Conservation (phyloP, 345 rosid species). For the Diplotaxis tenuifolia region DNA sequence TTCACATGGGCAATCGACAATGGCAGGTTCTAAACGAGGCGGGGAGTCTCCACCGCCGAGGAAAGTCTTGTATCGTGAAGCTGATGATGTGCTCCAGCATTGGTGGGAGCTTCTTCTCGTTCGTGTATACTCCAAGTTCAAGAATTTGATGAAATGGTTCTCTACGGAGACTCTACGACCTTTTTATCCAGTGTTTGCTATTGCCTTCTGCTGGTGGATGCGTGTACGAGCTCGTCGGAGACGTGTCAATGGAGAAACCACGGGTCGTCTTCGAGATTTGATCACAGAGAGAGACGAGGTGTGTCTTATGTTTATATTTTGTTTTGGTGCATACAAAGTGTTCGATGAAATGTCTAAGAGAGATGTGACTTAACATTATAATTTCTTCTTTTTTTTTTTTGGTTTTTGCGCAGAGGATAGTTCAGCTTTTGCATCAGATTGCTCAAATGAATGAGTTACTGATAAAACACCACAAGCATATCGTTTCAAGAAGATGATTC, state of each 20-base stretch:
- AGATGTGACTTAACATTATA: conserved; percentile 5
- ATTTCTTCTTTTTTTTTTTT: not conserved
- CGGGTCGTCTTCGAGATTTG: conserved; percentile 23
- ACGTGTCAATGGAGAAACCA: conserved; percentile 21
- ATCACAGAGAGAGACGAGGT: conserved; percentile 56
- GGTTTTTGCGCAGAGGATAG: conserved; percentile 45
- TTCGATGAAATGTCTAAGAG: conserved; percentile 32
- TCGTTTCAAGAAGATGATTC: conserved; percentile 30
- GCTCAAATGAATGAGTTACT: conserved; percentile 58
- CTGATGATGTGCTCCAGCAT: not conserved
- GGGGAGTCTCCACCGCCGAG: conserved; percentile 17
- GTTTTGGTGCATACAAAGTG: not conserved
- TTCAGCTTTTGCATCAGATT: conserved; percentile 50
- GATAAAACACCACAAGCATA: conserved; percentile 45
- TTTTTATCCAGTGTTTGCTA: conserved; percentile 25
- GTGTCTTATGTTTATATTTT: not conserved
- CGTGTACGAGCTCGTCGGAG: conserved; percentile 37
- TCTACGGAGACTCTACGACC: conserved; percentile 27
- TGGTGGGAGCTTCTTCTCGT: conserved; percentile 40
- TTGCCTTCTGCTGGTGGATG: conserved; percentile 49
- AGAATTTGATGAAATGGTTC: conserved; percentile 19
- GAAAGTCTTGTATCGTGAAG: conserved; percentile 3
- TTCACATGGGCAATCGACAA: too few species aligned
- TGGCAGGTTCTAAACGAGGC: not conserved
- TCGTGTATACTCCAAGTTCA: conserved; percentile 38